phyloP scores from a whole-genome alignment of 2,329 filamentous ascomycete genomes.

The Colletotrichum sp. region DNA sequence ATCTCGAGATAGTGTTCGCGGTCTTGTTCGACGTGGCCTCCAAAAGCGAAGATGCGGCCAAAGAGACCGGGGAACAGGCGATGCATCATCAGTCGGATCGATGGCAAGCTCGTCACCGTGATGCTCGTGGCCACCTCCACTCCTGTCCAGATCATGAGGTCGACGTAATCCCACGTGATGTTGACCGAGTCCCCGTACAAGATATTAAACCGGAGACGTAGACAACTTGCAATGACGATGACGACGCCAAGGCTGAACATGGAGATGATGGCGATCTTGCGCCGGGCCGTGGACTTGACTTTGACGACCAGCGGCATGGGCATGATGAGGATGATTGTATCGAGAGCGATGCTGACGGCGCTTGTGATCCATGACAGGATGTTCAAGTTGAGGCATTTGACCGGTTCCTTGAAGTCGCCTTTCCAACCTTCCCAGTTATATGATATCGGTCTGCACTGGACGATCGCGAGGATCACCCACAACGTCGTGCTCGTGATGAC shows the following conservation, averaged over 20 bases:
- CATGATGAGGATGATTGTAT: constrained; percentile 46
- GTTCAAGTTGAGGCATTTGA: background rate
- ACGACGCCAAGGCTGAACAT: constrained; percentile 51
- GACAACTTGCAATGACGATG: constrained; percentile 36
- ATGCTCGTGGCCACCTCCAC: constrained; percentile 44
- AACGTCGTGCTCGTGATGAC: background rate
- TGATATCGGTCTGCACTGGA: background rate
- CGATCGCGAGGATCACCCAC: background rate
- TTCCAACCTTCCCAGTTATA: constrained; percentile 16
- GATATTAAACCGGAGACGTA: constrained; percentile 38
- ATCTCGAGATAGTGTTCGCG: background rate
- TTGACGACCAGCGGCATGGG: constrained; percentile 45
- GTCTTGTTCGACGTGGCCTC: constrained; percentile 3
- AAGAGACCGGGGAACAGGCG: background rate
- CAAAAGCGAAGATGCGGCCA: background rate
- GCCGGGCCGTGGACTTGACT: constrained; percentile 41
- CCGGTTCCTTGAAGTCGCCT: background rate
- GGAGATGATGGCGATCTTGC: constrained; percentile 45
- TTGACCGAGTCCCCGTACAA: constrained; percentile 34
- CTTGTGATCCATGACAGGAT: background rate
- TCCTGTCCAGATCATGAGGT: constrained; percentile 45
- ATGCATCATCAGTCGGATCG: constrained; percentile 36
- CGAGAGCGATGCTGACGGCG: constrained; percentile 48
- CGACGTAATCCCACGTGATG: constrained; percentile 44
- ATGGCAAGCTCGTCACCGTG: constrained; percentile 44